Percentiles rank a stretch among this genome's conserved stretches.
These are phyloP conservation scores for Lentinula sp. DNA, from an alignment of 768 basidiomycete species.

Conservation along the genomic window DNA sequence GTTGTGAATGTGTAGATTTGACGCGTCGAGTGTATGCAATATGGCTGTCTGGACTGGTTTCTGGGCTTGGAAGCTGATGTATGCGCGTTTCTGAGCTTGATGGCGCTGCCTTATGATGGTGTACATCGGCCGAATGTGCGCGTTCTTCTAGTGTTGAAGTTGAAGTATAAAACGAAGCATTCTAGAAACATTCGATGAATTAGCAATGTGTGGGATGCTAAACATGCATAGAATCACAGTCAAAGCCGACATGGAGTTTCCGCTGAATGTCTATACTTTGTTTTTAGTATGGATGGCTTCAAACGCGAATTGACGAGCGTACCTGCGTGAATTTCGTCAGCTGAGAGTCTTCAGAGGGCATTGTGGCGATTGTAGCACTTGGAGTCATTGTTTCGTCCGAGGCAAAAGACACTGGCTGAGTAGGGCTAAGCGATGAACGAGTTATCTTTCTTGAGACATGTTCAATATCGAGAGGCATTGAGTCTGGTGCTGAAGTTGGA, in stretches of 20 bases:
- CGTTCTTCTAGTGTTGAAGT: not conserved
- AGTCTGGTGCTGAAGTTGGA: not conserved
- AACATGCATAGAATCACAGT: not conserved
- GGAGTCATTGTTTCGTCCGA: not conserved
- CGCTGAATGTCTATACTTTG: not conserved
- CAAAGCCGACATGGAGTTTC: not conserved
- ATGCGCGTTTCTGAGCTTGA: slow-evolving; percentile 10
- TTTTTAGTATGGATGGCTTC: not conserved
- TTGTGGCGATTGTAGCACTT: not conserved
- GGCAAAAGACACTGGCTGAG: not conserved
- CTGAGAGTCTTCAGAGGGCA: slow-evolving; percentile 14
- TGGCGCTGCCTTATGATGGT: not conserved
- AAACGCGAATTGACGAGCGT: not conserved
- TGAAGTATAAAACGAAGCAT: not conserved
- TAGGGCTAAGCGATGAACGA: not conserved
- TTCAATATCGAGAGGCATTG: slow-evolving; percentile 17
- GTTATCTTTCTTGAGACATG: not conserved
- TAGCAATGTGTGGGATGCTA: not conserved
- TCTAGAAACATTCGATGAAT: not conserved
- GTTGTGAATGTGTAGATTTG: not conserved
- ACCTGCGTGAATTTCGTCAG: slow-evolving; percentile 6
- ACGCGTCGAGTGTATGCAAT: not conserved
- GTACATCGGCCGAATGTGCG: not conserved
- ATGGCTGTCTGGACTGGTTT: not conserved
- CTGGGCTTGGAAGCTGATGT: slow-evolving; percentile 11